Percentiles rank a stretch among this genome's conserved stretches.
phyloP scores from a whole-genome alignment of 495 filamentous ascomycete species.

The Evernia prunastri region DNA sequence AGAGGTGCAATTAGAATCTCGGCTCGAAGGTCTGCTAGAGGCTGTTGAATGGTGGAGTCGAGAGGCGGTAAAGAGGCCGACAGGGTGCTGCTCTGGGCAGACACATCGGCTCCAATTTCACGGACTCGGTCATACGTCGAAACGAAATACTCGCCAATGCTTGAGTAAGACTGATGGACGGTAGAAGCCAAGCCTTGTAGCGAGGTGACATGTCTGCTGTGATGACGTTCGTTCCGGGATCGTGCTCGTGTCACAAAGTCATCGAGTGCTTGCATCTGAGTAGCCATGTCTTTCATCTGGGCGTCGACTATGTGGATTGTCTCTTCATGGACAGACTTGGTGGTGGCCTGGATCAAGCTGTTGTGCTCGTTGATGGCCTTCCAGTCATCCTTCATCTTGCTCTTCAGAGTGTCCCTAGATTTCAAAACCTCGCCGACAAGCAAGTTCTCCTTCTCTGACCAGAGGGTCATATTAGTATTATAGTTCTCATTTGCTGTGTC shows the following conservation, averaged over 20 bases:
- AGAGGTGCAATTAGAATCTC: constrained; percentile 55
- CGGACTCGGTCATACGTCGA: constrained; percentile 55
- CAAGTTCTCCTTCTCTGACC: constrained; percentile 61
- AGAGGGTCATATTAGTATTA: constrained; percentile 63
- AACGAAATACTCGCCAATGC: constrained; percentile 58
- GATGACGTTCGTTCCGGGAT: constrained; percentile 70
- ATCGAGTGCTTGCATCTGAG: constrained; percentile 82
- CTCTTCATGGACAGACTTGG: constrained; percentile 84
- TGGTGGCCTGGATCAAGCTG: constrained; percentile 68
- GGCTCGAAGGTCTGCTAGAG: constrained; percentile 61
- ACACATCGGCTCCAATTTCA: constrained; percentile 57
- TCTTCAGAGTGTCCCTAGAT: constrained; percentile 70
- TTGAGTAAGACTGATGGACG: constrained; percentile 63
- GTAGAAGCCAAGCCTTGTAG: constrained; percentile 54
- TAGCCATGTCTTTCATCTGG: constrained; percentile 78
- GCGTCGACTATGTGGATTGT: constrained; percentile 84
- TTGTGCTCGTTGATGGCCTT: constrained; percentile 77
- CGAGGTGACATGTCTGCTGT: constrained; percentile 56
- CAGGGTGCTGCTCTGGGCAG: constrained; percentile 45
- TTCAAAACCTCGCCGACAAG: constrained; percentile 63
- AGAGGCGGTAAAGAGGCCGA: constrained; percentile 53
- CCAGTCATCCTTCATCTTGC: constrained; percentile 82
- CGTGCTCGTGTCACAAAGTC: constrained; percentile 82
- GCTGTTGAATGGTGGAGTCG: constrained; percentile 52
- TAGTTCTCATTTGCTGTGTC: constrained; percentile 59